Evolutionary conservation across 1,284 basidiomycete genomes (phyloP), one percentile per base, ranked within the genome.

Genomic region (Filobasidium uniguttulatum): DNA sequence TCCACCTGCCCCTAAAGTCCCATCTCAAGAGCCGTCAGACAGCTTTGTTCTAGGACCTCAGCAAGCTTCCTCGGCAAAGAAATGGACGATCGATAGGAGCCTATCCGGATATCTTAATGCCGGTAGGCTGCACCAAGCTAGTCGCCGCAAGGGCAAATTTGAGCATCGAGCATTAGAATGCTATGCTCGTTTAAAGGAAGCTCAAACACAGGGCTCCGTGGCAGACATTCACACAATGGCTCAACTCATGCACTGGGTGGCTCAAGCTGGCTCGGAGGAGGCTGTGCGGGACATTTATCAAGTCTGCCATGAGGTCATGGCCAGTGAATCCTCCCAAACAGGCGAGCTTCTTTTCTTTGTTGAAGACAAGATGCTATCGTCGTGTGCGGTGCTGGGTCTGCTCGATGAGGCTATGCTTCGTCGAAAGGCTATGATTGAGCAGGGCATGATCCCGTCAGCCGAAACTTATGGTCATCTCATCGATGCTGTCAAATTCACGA

Each of bases 391-490:
- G 59, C 75, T 80, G 3, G 88, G 86, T 1, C 78, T 85, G 50
- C 70, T 86, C 50, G 81, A 86, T 47, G 74, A 78, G 22, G 88
- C 88, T 1, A 83, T 85, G 60, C 72, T 82, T 22, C 85, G 94
- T 66, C 79, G 88, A 20, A 65, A 71, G n/a, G 77, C 85, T 37
- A 80, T 96, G 43, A 72, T 91, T 15, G 75, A 82, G 46, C 76
- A 82, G 17, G 84, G 85, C 0, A 76, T 79, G n/a, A 74, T 78
- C 1, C 90, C 89, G 3, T 80, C 78, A 0, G 81, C 89, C 2
- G 87, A 94, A 56, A 83, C 88, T 0, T 96, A 94, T 61, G 89
- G 85, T 2, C 84, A 85, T 9, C 76, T 94, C 63, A 90, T 96
- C 57, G 77, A 83, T 36, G 76, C 78, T 56, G 80, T 88, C 57